phyloP scores from a whole-genome alignment of 2,329 filamentous ascomycete genomes.

The Plectosphaerella cucumerina region DNA sequence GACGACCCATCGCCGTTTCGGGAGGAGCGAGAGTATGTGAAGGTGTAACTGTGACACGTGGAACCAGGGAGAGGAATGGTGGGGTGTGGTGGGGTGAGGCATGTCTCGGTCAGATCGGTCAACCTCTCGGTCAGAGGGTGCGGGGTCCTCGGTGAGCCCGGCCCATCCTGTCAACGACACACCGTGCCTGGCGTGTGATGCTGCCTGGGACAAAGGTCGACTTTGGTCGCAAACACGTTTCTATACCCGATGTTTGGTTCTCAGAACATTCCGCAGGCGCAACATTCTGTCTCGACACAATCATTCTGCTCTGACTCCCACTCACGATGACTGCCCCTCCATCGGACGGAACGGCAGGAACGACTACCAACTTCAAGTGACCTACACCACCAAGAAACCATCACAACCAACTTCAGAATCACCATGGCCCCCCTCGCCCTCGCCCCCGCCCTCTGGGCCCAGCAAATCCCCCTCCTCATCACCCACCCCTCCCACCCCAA shows the following conservation, averaged over 20 bases:
- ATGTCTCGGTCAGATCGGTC: background rate
- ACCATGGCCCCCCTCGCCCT: background rate
- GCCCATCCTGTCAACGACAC: background rate
- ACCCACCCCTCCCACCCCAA: slow-evolving; percentile 43
- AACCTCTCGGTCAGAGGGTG: background rate
- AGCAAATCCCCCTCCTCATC: slow-evolving; percentile 51
- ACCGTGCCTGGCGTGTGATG: background rate
- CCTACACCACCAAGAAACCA: background rate
- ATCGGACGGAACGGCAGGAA: background rate
- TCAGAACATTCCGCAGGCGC: no score
- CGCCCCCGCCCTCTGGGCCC: slow-evolving; percentile 48
- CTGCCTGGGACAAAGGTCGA: background rate
- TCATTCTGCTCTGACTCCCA: no score
- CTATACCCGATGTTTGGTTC: background rate
- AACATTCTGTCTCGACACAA: no score
- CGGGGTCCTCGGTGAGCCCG: background rate
- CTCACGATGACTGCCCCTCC: no score
- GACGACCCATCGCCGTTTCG: no score
- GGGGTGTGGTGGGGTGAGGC: background rate
- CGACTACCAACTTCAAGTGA: background rate
- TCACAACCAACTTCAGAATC: background rate
- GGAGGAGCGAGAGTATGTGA: no score
- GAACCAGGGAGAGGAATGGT: background rate
- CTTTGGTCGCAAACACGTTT: background rate
- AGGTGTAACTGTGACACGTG: no score